phyloP scores from a whole-genome alignment of 169 alveolate genomes.

The Plasmodium sp. region DNA sequence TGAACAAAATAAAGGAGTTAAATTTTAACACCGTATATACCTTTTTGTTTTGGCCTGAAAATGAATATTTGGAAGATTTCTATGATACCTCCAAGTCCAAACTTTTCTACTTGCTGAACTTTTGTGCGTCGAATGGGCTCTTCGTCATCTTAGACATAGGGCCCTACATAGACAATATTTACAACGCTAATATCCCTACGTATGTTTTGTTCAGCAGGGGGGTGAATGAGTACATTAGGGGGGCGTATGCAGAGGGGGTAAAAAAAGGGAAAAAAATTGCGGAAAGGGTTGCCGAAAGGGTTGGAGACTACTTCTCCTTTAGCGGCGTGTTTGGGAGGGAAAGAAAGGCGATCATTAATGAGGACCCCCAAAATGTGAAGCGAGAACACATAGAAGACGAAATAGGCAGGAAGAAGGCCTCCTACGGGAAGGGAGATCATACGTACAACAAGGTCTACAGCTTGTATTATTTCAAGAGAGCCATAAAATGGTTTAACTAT shows the following conservation, averaged over 20 bases:
- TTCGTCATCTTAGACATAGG: conserved; percentile 71
- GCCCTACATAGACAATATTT: conserved; percentile 62
- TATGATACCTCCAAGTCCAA: conserved; percentile 59
- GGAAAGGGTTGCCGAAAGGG: not conserved
- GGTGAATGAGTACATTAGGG: conserved; percentile 29
- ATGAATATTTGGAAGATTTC: conserved; percentile 67
- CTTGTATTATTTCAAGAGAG: conserved; percentile 46
- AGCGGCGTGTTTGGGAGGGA: not conserved
- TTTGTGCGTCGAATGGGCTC: conserved; percentile 74
- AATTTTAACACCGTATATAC: conserved; percentile 74
- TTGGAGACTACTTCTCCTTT: not conserved
- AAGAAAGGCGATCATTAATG: not conserved
- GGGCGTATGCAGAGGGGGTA: not conserved
- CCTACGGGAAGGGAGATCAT: not conserved
- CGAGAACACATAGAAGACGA: conserved; percentile 2
- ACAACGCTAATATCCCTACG: conserved; percentile 67
- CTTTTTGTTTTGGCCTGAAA: conserved; percentile 74
- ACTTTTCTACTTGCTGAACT: conserved; percentile 55
- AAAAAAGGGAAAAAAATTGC: not conserved
- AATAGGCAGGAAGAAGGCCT: conserved; percentile 5
- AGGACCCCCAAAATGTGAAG: not conserved
- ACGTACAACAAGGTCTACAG: conserved; percentile 22
- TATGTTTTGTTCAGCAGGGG: conserved; percentile 52
- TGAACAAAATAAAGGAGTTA: conserved; percentile 72
- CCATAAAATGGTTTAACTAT: conserved; percentile 68